phyloP scores from a whole-genome alignment of 148 eudicot genomes.

The Camellia japonica region DNA sequence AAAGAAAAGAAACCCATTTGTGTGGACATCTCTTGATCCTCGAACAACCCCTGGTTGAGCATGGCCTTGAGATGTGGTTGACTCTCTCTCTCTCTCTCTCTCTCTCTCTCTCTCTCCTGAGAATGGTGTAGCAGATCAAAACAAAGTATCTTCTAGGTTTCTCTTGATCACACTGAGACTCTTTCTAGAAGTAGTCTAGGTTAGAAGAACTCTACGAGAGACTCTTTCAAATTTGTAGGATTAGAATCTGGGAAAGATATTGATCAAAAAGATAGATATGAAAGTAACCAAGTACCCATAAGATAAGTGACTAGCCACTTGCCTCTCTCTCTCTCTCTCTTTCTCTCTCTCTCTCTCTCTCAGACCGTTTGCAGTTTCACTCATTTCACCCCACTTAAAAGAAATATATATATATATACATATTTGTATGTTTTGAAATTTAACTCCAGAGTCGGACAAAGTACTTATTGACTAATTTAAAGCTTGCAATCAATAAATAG shows the following conservation, averaged over 20 bases:
- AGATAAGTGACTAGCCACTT: constrained; percentile 1
- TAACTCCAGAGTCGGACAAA: not conserved
- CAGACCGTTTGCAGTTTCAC: constrained; percentile 9
- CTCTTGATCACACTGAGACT: not conserved
- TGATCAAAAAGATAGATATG: constrained; percentile 12
- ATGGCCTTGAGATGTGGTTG: constrained; percentile 21
- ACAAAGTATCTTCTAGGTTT: not conserved
- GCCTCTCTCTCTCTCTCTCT: constrained; percentile 16
- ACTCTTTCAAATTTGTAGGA: constrained; percentile 3
- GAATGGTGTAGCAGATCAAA: not conserved
- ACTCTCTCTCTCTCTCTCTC: constrained; percentile 12
- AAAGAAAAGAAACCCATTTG: constrained; percentile 49
- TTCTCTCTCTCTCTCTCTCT: constrained; percentile 5
- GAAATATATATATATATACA: not conserved
- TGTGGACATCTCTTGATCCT: constrained; percentile 42
- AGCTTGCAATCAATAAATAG: too few species aligned
- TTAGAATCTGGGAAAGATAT: not conserved
- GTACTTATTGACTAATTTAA: not conserved
- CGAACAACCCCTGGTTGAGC: constrained; percentile 48
- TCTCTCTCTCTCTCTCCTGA: not conserved
- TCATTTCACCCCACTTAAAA: not conserved
- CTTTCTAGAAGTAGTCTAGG: constrained; percentile 7
- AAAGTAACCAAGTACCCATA: constrained; percentile 11
- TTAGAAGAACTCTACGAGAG: not conserved
- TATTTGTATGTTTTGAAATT: not conserved